These are phyloP conservation scores for Parachaetomium inaequale DNA, from an alignment of 495 filamentous ascomycete genomes.

Conservation along the genomic window DNA sequence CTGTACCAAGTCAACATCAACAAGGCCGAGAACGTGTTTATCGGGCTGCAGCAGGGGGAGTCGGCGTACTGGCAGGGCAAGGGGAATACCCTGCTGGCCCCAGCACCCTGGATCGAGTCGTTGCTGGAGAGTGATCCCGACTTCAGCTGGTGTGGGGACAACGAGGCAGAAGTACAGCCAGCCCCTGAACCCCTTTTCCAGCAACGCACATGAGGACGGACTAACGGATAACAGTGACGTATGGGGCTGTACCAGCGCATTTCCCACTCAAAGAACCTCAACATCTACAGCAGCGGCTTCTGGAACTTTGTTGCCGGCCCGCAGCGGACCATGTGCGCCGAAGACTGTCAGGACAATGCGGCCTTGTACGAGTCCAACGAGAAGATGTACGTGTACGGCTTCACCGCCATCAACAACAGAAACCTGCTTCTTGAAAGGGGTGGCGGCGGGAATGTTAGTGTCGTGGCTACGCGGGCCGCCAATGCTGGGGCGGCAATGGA, in stretches of 20 bases:
- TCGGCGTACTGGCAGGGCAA: conserved; percentile 2
- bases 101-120: neutral
- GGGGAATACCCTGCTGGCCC: neutral
- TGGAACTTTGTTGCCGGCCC: conserved; percentile 1
- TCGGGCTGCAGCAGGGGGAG: neutral
- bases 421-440: conserved; percentile 40
- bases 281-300: neutral
- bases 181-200: neutral
- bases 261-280: neutral
- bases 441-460: neutral
- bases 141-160: neutral
- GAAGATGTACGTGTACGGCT: conserved; percentile 45
- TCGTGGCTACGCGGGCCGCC: neutral
- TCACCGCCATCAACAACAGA: conserved; percentile 42
- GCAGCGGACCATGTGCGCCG: neutral
- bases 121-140: neutral
- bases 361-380: conserved; percentile 32
- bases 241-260: neutral
- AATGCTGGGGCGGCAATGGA: neutral
- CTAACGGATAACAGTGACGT: neutral
- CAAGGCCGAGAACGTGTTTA: neutral
- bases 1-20: conserved; percentile 3
- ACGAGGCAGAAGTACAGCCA: neutral
- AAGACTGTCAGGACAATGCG: neutral
- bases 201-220: neutral